Base-by-base conservation (phyloP, 1,284 basidiomycete genomes). In the Farysia itapuensis region DNA sequence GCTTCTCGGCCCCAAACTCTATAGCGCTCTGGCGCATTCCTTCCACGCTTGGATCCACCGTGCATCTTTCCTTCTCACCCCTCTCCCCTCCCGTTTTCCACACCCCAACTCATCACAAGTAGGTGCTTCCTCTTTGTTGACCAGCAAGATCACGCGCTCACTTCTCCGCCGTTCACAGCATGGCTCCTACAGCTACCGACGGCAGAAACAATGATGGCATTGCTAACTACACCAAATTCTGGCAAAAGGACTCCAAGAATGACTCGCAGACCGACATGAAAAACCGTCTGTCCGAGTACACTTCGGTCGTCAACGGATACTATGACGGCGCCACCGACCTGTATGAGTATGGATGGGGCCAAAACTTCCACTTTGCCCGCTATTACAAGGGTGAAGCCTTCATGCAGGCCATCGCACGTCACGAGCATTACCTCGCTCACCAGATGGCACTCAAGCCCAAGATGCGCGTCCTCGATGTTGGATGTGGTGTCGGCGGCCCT, bases 321-420 rank as follows among this genome's bases (percentile, higher is more conserved):
- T 96, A 96, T 71, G 93, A 97, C 72, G 92, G 90, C 29, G 94
- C 92, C 5, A 98, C 94, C 15, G 86, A 92, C 77, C 82, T 98
- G 44, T 98, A 97, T 81, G 94, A 98, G 79, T 97, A 91, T 76
- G 93, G 90, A 22, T 94, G 90, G 91, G 84, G 84, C 6, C 81
- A 86, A 51, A 93, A 88, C 35, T 98, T 98, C 85, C 94, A 98
- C 81, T 98, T 98, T 79, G 95, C 90, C 44, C 90, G 95, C 30
- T 98, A 95, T 82, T 92, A 89, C 84, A 88, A 87, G 79, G 95
- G 94, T 60, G 95, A 98, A 79, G 84, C 85, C 1, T 97, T 98
- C 77, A 78, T 80, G 57, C 82, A 84, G 75, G 83, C 82, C 35
- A 80, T 98, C 46, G 93, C 94, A 14, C 87, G 95, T 42, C 94